A percentile compares a stretch with the other conserved stretches of the same genome.
These are phyloP conservation scores for Styphnolobium japonicum DNA, from an alignment of 306 rosid species.

Conservation along the genomic window DNA sequence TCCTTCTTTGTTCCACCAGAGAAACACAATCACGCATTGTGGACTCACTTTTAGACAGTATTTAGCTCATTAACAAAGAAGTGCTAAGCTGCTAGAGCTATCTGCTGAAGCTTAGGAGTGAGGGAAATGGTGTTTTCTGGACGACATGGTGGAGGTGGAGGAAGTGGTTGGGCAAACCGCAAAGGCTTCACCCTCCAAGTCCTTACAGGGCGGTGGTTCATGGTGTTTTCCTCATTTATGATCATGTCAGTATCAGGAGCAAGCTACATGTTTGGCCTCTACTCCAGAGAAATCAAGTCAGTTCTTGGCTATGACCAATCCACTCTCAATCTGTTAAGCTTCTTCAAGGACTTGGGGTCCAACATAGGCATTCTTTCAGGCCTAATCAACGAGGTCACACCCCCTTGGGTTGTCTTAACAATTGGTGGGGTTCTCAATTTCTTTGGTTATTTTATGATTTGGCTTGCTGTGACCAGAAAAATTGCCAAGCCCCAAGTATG, in stretches of 20 bases:
- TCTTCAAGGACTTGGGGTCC: conserved; percentile 41
- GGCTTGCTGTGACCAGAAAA: conserved; percentile 43
- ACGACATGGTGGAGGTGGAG: background rate
- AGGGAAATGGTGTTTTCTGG: conserved; percentile 1
- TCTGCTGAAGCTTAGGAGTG: background rate
- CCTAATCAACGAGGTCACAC: conserved; percentile 38
- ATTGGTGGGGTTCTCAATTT: conserved; percentile 42
- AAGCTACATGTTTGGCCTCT: conserved; percentile 44
- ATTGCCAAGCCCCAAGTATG: conserved; percentile 33
- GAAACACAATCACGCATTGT: background rate
- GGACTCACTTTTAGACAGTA: background rate
- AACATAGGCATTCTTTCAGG: conserved; percentile 39
- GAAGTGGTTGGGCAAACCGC: background rate
- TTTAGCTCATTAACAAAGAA: background rate
- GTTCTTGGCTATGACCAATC: conserved; percentile 41
- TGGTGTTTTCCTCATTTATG: conserved; percentile 40
- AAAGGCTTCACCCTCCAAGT: conserved; percentile 27
- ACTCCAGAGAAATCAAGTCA: conserved; percentile 40
- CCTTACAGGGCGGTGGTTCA: conserved; percentile 43
- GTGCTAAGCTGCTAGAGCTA: background rate
- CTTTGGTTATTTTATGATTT: conserved; percentile 38
- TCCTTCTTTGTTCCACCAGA: background rate
- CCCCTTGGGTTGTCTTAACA: conserved; percentile 37
- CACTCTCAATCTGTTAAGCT: conserved; percentile 38
- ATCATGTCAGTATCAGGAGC: conserved; percentile 48